Percentiles rank a stretch among this genome's conserved stretches.
phyloP scores from a whole-genome alignment of 1,139 yeast genomes.

The Hyphopichia fennica region DNA sequence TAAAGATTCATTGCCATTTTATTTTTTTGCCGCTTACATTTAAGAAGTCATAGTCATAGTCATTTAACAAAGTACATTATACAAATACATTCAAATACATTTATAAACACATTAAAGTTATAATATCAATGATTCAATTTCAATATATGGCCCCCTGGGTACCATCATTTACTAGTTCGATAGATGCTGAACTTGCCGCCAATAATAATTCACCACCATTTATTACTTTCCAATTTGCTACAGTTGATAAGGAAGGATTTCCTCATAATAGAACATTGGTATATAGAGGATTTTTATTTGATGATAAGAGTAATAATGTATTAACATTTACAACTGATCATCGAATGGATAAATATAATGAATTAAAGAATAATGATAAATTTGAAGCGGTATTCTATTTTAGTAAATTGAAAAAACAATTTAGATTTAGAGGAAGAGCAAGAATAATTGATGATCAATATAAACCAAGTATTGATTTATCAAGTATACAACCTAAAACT shows the following conservation, averaged over 20 bases:
- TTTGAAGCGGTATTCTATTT: conserved; percentile 82
- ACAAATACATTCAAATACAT: too few species aligned
- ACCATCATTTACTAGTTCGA: conserved; percentile 54
- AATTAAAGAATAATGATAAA: conserved; percentile 48
- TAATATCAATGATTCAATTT: conserved; percentile 19
- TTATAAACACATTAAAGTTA: not conserved
- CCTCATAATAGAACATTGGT: conserved; percentile 73
- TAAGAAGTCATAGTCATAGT: too few species aligned
- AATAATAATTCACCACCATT: conserved; percentile 43
- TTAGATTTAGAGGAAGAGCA: conserved; percentile 69
- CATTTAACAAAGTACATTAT: too few species aligned
- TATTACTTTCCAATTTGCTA: conserved; percentile 65
- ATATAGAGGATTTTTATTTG: conserved; percentile 72
- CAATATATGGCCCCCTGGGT: conserved; percentile 75
- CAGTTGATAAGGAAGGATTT: conserved; percentile 56
- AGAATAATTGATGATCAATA: conserved; percentile 39
- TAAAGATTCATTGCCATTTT: too few species aligned
- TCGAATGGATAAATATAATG: conserved; percentile 63
- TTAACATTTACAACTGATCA: conserved; percentile 72
- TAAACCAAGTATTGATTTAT: conserved; percentile 34
- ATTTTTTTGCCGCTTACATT: too few species aligned
- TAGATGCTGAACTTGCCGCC: conserved; percentile 40
- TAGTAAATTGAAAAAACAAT: conserved; percentile 59
- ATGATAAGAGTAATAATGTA: conserved; percentile 66
- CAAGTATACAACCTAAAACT: conserved; percentile 23